Evolutionary conservation across 192 early-diverging fungal genomes (phyloP).

Genomic region (Phlyctochytrium planicorne): DNA sequence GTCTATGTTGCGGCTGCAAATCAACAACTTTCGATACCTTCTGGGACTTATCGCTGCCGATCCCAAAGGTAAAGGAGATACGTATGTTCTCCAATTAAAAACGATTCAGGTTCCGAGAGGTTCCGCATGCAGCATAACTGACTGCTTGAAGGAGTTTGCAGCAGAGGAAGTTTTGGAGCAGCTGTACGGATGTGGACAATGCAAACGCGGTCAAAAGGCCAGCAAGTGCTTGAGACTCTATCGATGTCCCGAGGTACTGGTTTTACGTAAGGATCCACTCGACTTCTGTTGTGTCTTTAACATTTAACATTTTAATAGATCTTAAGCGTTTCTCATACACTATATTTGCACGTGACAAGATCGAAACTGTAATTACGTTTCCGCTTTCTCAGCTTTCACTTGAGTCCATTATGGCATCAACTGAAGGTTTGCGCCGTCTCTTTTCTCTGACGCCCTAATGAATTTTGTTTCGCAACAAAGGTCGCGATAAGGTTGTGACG

Average conservation of each 20-base stretch:
- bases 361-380: slow-evolving; percentile 38
- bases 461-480: slow-evolving; percentile 14
- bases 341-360: slow-evolving; percentile 37
- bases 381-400: slow-evolving; percentile 33
- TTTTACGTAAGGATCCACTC: slow-evolving; percentile 40
- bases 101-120: slow-evolving; percentile 4
- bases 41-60: slow-evolving; percentile 58
- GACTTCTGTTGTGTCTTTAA: not conserved
- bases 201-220: slow-evolving; percentile 38
- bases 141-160: slow-evolving; percentile 67
- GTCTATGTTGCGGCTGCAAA: slow-evolving; percentile 37
- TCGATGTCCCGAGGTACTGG: slow-evolving; percentile 45
- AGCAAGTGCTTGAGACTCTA: slow-evolving; percentile 42
- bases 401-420: slow-evolving; percentile 29
- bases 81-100: not conserved
- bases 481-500: slow-evolving; percentile 22
- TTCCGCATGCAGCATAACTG: slow-evolving; percentile 23
- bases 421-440: slow-evolving; percentile 10
- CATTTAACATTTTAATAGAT: slow-evolving; percentile 21
- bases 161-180: slow-evolving; percentile 66
- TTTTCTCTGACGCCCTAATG: not conserved
- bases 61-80: slow-evolving; percentile 44
- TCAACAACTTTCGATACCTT: slow-evolving; percentile 57
- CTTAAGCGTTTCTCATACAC: slow-evolving; percentile 47
- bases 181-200: slow-evolving; percentile 67